Evolutionary conservation across 371 early-diverging fungal genomes (phyloP).

Genomic region (Entomophthora muscae): DNA sequence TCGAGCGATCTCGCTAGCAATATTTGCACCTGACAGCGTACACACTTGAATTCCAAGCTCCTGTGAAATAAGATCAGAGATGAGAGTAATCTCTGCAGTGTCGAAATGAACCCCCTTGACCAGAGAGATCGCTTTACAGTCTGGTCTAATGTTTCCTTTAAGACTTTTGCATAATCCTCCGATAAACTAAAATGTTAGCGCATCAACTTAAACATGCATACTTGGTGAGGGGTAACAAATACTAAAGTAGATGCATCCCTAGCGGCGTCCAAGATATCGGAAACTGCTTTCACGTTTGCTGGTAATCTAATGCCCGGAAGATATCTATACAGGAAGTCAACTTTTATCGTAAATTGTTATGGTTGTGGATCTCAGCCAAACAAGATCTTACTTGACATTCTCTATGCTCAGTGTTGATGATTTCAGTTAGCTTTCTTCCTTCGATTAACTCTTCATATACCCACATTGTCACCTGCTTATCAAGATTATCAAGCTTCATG

Average conservation of each 20-base stretch:
- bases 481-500: slow-evolving; percentile 34
- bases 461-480: slow-evolving; percentile 81
- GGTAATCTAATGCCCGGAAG: slow-evolving; percentile 82
- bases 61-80: slow-evolving; percentile 74
- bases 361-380: too few species aligned
- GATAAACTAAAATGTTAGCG: slow-evolving; percentile 45
- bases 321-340: slow-evolving; percentile 25
- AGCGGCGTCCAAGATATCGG: slow-evolving; percentile 60
- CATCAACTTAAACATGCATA: background rate
- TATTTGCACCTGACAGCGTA: slow-evolving; percentile 96
- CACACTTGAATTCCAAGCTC: slow-evolving; percentile 55
- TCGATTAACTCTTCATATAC: slow-evolving; percentile 83
- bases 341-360: too few species aligned
- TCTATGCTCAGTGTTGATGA: slow-evolving; percentile 86
- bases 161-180: slow-evolving; percentile 61
- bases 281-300: slow-evolving; percentile 68
- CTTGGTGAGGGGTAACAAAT: slow-evolving; percentile 93
- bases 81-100: slow-evolving; percentile 52
- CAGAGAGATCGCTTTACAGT: slow-evolving; percentile 70
- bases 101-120: slow-evolving; percentile 86
- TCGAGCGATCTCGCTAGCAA: slow-evolving; percentile 91
- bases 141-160: slow-evolving; percentile 41
- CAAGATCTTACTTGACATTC: slow-evolving; percentile 62
- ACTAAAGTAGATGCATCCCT: slow-evolving; percentile 74
- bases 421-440: slow-evolving; percentile 76